These are phyloP conservation scores for Pleoardoris graminearum DNA, from an alignment of 2,329 filamentous ascomycete species.

Conservation along the genomic window DNA sequence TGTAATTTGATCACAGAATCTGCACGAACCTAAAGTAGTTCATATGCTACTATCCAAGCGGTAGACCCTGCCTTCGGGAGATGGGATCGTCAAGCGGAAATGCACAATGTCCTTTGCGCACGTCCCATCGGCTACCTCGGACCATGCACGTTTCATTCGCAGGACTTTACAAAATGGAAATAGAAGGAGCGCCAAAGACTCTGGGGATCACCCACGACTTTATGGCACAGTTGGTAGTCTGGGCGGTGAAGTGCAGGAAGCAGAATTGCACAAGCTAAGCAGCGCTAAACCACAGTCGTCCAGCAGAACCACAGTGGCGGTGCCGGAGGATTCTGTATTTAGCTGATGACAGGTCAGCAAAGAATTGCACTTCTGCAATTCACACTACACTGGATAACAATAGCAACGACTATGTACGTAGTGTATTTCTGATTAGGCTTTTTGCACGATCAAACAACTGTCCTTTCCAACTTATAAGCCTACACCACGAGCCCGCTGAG, in stretches of 20 bases:
- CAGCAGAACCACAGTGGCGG: not conserved
- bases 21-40: too few relatives aligned
- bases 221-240: not conserved
- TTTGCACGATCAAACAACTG: not conserved
- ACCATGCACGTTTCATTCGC: not conserved
- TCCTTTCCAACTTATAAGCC: not conserved
- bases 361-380: not conserved
- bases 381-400: too few relatives aligned
- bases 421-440: not conserved
- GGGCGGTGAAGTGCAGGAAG: not conserved
- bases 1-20: not conserved
- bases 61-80: too few relatives aligned
- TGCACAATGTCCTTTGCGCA: too few relatives aligned
- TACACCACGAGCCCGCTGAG: constrained; percentile 43
- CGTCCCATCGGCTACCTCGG: too few relatives aligned
- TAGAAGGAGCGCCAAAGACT: not conserved
- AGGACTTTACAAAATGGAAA: not conserved
- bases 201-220: not conserved
- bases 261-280: constrained; percentile 5
- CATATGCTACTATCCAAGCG: too few relatives aligned
- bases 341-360: too few relatives aligned
- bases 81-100: too few relatives aligned
- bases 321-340: not conserved
- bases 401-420: too few relatives aligned
- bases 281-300: not conserved